Evolutionary conservation across 768 basidiomycete genomes (phyloP), one percentile per base, ranked within the genome.

Genomic region (Lactarius indigo): DNA sequence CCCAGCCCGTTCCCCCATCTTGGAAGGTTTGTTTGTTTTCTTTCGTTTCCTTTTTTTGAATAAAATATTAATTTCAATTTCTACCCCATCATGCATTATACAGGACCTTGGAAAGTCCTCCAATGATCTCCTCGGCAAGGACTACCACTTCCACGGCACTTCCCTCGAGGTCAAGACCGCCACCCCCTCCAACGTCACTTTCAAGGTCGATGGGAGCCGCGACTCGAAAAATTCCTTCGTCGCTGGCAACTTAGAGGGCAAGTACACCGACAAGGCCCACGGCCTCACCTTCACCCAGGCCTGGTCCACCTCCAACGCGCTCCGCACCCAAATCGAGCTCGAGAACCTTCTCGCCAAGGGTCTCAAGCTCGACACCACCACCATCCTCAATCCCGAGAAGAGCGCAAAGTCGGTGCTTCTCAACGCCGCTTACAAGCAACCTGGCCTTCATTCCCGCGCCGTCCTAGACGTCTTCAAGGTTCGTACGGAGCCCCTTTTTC

Each of bases 271-370:
- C 85, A 85, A 85, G 82, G 87, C 88, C 80, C 94, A 96, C 78
- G 97, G 97, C 70, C 83, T 98, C 74, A 89, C 89, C 76, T 83
- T 97, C 84, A 98, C 97, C 72, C 85, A 96, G 82, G 85, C 91
- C 64, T 99, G 97, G 97, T 94, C 93, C 63, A 98, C 96, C 74
- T 73, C 86, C 76, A 99, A 99, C 84, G 79, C 89, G 75, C 90
- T 99, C 82, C 90, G 90, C 78, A 90, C 90, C 71, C 87, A 90
- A 77, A 78, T 98, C 71, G 97, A 99, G 84, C 83, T 98, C 76
- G 95, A 98, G 80, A 95, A 98, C 83, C 89, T 94, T 82, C 86
- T 98, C 76, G 94, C 96, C 73, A 91, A 95, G 81, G 97, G 96
- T 69, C 87, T 99, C 82, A 99, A 99, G 84, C 82, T 99, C 75